A percentile compares a stretch with the other conserved stretches of the same genome.
Evolutionary conservation across 805 yeast species (phyloP).

Genomic region (Cyberlindnera lachancei): DNA sequence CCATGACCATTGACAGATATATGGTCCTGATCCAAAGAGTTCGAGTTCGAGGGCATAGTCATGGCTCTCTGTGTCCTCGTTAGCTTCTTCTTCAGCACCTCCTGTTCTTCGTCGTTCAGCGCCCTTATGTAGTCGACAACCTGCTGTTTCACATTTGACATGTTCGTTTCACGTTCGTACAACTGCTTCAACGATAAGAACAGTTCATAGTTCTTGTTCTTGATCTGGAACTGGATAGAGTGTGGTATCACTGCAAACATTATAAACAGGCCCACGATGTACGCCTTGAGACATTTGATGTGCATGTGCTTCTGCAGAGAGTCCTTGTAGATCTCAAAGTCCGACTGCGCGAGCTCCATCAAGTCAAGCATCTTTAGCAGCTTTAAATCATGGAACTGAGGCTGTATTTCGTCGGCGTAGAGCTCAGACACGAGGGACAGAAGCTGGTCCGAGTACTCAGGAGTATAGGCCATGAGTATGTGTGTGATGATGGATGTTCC

Average conservation of each 20-base stretch:
- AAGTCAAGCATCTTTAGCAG: constrained; percentile 30
- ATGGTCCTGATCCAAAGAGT: constrained; percentile 9
- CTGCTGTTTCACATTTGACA: constrained; percentile 32
- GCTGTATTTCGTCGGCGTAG: constrained; percentile 28
- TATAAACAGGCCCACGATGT: constrained; percentile 30
- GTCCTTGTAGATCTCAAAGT: constrained; percentile 26
- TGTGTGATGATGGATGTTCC: too few relatives aligned
- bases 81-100: neutral
- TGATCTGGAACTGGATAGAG: constrained; percentile 33
- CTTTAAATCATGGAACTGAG: constrained; percentile 24
- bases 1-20: neutral
- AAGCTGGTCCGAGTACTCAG: constrained; percentile 33
- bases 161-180: constrained; percentile 29
- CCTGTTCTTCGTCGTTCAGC: constrained; percentile 14
- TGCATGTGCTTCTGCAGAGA: constrained; percentile 13
- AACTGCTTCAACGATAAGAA: constrained; percentile 28
- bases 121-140: constrained; percentile 27
- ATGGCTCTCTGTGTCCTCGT: constrained; percentile 24
- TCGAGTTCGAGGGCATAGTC: constrained; percentile 20
- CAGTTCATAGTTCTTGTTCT: constrained; percentile 31
- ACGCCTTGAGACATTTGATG: constrained; percentile 26
- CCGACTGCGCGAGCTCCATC: constrained; percentile 28
- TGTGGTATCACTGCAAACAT: constrained; percentile 31
- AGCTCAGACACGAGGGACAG: constrained; percentile 22
- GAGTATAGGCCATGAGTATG: constrained; percentile 23